Base-by-base conservation (phyloP, 805 yeast genomes). In the Kluyveromyces nonfermentans region DNA sequence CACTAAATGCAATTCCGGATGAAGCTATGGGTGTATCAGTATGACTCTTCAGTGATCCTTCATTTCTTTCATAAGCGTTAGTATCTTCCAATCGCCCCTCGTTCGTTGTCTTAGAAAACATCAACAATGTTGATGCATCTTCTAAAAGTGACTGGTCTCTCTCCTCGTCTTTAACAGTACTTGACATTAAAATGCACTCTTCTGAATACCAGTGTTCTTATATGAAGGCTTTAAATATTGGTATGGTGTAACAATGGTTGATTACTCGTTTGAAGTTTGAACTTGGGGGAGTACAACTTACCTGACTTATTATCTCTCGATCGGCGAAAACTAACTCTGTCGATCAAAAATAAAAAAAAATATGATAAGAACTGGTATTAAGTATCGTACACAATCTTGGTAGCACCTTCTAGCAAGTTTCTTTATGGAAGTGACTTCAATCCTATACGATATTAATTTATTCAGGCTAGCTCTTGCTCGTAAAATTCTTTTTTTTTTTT, bases 111-210 rank as follows among this genome's bases (percentile, higher is more conserved):
- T 71, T 76, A 19, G 81, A 80, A 55, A 78, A 76, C 80, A 77
- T 72, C 43, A 78, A 63, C 38, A 78, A 62, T 18, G 82, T 75
- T 15, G 81, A 75, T 1, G 84, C 82, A 62, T 78, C 82, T 50
- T 77, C 79, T 9, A 77, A 60, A 6, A 68, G 47, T 2, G 72
- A 63, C 19, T 50, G 52, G 19, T 55, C 57, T 31, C 40, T 33
- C 21, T 21, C 31, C 8, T 36, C 32, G 7, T 12, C 31, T n/a
- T 14, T 36, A 8, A 15, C 32, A 20, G 19, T 25, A 25, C 30
- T 25, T 6, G 7, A 6, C 30, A 25, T 25, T 25, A 25, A 14
- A 14, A 10, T 10, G 30, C 7, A 25, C 30, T 25, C 7, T 4
- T 25, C 4, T 25, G 7, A 25, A 25, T 4, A 6, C 12, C 30